Conservation (phyloP, 2,329 filamentous ascomycete species). For the Ophiostoma sp. region DNA sequence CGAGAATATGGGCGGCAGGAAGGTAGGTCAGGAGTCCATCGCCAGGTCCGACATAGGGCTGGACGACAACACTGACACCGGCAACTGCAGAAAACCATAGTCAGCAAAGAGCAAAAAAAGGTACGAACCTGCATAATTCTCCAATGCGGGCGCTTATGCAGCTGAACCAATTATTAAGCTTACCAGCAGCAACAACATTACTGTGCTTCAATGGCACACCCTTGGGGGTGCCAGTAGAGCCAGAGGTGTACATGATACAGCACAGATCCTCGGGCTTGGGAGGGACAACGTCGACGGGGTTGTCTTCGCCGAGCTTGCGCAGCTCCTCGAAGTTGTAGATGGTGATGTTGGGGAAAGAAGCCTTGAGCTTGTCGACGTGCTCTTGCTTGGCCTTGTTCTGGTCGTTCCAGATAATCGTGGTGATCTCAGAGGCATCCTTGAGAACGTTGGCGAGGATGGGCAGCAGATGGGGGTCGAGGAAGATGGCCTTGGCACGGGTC, state of each 20-base stretch:
- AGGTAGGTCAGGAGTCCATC: slow-evolving; percentile 79
- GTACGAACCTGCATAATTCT: neutral
- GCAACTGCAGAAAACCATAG: slow-evolving; percentile 46
- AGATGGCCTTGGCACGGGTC: slow-evolving; percentile 66
- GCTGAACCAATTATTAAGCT: slow-evolving; percentile 32
- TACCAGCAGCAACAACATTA: slow-evolving; percentile 68
- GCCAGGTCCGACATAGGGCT: slow-evolving; percentile 68
- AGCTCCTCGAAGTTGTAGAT: slow-evolving; percentile 50
- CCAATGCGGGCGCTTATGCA: too few species aligned
- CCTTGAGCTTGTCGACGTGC: slow-evolving; percentile 46
- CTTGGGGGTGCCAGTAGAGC: slow-evolving; percentile 77
- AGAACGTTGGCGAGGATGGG: slow-evolving; percentile 51
- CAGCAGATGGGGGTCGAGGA: slow-evolving; percentile 66
- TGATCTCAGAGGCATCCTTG: slow-evolving; percentile 46
- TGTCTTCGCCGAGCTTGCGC: slow-evolving; percentile 51
- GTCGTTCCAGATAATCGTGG: slow-evolving; percentile 50
- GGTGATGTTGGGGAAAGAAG: slow-evolving; percentile 43
- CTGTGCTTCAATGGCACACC: slow-evolving; percentile 71
- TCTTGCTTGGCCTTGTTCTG: slow-evolving; percentile 48
- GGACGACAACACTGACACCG: slow-evolving; percentile 71
- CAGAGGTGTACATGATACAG: slow-evolving; percentile 70
- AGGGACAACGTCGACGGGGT: slow-evolving; percentile 61
- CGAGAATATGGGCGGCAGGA: slow-evolving; percentile 80
- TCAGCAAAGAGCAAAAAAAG: too few species aligned
- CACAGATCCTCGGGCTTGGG: slow-evolving; percentile 68